These are phyloP conservation scores for Ophiocordyceps australis DNA, from an alignment of 2,329 filamentous ascomycete species.

Conservation along the genomic window DNA sequence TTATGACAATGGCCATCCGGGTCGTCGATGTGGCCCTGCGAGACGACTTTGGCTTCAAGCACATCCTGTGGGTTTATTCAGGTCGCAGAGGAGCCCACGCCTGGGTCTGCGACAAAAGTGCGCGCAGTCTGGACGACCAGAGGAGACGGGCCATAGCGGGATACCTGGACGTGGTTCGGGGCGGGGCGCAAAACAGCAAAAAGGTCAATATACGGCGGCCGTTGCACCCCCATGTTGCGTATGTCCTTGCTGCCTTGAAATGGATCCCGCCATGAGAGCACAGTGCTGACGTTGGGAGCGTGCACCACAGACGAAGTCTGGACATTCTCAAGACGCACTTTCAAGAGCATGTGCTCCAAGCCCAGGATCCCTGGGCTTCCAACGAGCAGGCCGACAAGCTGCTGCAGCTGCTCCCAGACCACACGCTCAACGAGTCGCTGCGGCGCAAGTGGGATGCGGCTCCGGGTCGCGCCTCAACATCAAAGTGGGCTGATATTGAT, in stretches of 20 bases:
- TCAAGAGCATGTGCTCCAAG: conserved; percentile 59
- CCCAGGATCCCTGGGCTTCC: conserved; percentile 71
- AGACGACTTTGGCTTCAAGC: conserved; percentile 91
- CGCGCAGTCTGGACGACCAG: conserved; percentile 68
- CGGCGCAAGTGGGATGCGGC: conserved; percentile 82
- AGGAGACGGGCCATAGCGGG: conserved; percentile 71
- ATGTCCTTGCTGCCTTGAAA: too few relatives aligned
- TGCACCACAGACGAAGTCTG: conserved; percentile 48
- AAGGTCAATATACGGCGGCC: conserved; percentile 72
- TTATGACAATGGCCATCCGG: conserved; percentile 95
- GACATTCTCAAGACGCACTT: conserved; percentile 75
- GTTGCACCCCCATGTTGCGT: conserved; percentile 75
- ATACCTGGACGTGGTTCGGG: conserved; percentile 81
- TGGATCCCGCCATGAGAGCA: neutral
- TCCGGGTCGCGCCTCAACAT: conserved; percentile 54
- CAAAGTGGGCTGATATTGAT: conserved; percentile 94
- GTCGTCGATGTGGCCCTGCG: conserved; percentile 73
- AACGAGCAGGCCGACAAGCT: conserved; percentile 58
- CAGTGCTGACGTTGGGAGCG: conserved; percentile 5
- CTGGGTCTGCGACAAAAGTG: conserved; percentile 89
- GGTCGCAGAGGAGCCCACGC: conserved; percentile 92
- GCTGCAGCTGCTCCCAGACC: conserved; percentile 71
- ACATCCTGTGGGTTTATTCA: conserved; percentile 98
- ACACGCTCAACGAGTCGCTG: conserved; percentile 56
- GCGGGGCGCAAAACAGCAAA: conserved; percentile 72